Base-by-base conservation (phyloP, 208 protist species). In the Leishmania lainsoni region DNA sequence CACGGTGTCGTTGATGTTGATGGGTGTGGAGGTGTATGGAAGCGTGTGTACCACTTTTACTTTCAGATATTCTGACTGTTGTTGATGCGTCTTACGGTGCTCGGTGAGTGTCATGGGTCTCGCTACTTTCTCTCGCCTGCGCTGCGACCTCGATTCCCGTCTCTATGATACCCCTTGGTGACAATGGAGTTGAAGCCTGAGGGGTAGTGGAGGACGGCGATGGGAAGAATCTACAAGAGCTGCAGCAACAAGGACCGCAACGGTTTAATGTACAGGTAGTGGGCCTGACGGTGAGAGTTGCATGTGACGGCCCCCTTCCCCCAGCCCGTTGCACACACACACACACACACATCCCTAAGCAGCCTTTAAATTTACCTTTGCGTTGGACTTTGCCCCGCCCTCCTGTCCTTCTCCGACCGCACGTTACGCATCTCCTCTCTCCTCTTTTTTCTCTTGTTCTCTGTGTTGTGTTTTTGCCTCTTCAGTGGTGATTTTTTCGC, bases 391-490 rank as follows among this genome's bases (percentile, higher is more conserved):
- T 56, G 59, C 39, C 17, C 48, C 12, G 26, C 4, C 39, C 26
- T 39, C 17, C 54, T 75, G 74, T 76, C 16, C 78, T 78, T 61
- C 77, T 26, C 22, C 66, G 35, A n/a, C 51, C n/a, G 42, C n/a
- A 12, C 0, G 29, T 75, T 69, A 35, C 76, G 49, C 61, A 69
- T 61, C 52, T 69, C 71, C 70, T 75, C 73, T 86, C 82, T 61
- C 68, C 68, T 79, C 75, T 74, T 77, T 86, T 86, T n/a, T 83
- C 74, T 77, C 20, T 81, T n/a, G n/a, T 71, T 32, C 69, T 74
- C 49, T 79, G 16, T 63, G 56, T 56, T 66, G 17, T 75, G 39
- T 59, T 42, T 75, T 78, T 66, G 74, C 63, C 20, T 58, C 79
- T 74, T 79, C 78, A 26, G 54, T 58, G 12, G 42, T 45, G 42